Conservation (phyloP, 495 filamentous ascomycete species). For the Paragyromitra xinjiangensis region DNA sequence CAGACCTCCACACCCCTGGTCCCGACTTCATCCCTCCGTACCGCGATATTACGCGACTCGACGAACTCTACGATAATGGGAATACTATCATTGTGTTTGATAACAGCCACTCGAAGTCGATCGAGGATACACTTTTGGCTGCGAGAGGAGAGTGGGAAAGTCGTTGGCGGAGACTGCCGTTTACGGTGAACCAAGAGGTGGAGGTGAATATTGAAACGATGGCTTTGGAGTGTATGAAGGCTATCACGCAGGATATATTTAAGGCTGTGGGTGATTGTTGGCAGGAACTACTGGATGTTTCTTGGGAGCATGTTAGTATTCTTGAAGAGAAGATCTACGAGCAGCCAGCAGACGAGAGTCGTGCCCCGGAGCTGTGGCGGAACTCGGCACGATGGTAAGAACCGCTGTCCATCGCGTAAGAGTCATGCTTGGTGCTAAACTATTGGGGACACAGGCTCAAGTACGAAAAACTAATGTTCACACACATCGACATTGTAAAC, state of each 20-base stretch:
- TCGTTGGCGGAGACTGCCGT: constrained; percentile 65
- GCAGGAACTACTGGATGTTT: constrained; percentile 62
- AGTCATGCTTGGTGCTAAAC: neutral
- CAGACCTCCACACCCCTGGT: constrained; percentile 50
- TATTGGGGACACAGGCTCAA: constrained; percentile 57
- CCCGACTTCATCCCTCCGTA: constrained; percentile 54
- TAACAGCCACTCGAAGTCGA: constrained; percentile 60
- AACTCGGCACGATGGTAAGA: constrained; percentile 62
- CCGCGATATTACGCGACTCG: constrained; percentile 33
- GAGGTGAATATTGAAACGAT: constrained; percentile 57
- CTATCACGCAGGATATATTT: constrained; percentile 65
- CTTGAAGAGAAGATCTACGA: constrained; percentile 68
- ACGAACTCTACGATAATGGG: constrained; percentile 63
- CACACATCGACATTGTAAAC: constrained; percentile 62
- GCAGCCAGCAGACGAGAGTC: constrained; percentile 65
- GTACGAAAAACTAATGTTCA: constrained; percentile 65
- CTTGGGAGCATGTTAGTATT: constrained; percentile 62
- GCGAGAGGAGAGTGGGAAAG: constrained; percentile 65
- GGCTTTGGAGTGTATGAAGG: constrained; percentile 63
- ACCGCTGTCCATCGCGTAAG: too few species aligned
- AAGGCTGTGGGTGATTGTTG: constrained; percentile 62
- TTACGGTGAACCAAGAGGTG: constrained; percentile 60
- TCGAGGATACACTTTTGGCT: constrained; percentile 64
- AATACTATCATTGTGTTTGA: constrained; percentile 68
- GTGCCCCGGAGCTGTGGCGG: constrained; percentile 67